These are phyloP conservation scores for Potentilla sterilis DNA, from an alignment of 306 rosid genomes.

Conservation along the genomic window DNA sequence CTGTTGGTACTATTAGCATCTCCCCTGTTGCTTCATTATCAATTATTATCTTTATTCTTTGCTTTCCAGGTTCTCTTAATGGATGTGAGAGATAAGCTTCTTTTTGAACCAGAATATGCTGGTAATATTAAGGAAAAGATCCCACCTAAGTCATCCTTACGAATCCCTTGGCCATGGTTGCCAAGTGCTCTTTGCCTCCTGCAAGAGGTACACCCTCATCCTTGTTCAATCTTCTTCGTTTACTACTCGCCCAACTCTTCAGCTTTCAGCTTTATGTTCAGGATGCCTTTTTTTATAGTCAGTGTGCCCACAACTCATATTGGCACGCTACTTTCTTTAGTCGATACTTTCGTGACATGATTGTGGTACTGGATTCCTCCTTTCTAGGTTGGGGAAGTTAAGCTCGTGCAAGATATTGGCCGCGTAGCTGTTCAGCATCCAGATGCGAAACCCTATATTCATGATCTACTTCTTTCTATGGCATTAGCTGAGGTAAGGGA, in stretches of 20 bases:
- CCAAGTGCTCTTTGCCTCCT: conserved; percentile 91
- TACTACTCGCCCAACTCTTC: neutral
- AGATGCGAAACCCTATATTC: conserved; percentile 73
- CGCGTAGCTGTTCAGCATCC: conserved; percentile 60
- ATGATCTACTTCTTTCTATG: conserved; percentile 91
- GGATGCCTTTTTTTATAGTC: no score
- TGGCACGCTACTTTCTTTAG: conserved; percentile 3
- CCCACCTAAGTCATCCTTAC: conserved; percentile 78
- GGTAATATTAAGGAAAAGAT: conserved; percentile 76
- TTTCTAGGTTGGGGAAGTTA: conserved; percentile 82
- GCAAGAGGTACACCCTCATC: conserved; percentile 66
- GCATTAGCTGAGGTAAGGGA: conserved; percentile 89
- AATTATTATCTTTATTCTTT: neutral
- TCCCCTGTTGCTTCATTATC: neutral
- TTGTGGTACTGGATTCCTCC: conserved; percentile 19
- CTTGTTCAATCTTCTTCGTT: conserved; percentile 9
- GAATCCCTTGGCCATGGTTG: conserved; percentile 88
- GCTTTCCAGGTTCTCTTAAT: conserved; percentile 67
- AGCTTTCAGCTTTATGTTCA: neutral
- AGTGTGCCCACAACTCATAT: neutral
- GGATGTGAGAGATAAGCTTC: conserved; percentile 98
- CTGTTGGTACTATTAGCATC: neutral
- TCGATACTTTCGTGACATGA: neutral
- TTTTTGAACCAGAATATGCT: conserved; percentile 92
- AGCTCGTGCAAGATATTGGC: conserved; percentile 75